Evolutionary conservation across 768 basidiomycete species (phyloP).

Genomic region (Epithele typhae): DNA sequence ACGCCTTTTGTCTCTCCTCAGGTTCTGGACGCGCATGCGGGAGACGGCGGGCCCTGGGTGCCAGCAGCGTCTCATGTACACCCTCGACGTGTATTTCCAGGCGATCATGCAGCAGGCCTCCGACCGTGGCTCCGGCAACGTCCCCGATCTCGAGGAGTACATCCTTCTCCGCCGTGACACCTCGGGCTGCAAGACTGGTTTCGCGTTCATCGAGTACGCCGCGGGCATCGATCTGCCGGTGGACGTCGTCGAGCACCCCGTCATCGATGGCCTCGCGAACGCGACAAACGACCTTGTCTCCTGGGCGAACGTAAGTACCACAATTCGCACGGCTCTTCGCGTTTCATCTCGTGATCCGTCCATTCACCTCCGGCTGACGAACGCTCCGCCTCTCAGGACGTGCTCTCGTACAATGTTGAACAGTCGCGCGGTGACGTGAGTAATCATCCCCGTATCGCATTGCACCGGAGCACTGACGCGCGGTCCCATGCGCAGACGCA

Average conservation of each 20-base stretch:
- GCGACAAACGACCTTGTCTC: constrained; percentile 46
- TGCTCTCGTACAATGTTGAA: constrained; percentile 74
- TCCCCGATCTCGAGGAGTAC: constrained; percentile 46
- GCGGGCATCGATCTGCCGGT: constrained; percentile 48
- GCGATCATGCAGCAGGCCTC: constrained; percentile 29
- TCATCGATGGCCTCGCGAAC: constrained; percentile 41
- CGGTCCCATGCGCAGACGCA: constrained; percentile 35
- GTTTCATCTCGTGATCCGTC: constrained; percentile 3
- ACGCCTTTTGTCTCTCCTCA: constrained; percentile 3
- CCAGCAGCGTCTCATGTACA: constrained; percentile 29
- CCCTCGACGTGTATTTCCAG: constrained; percentile 27
- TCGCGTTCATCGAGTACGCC: constrained; percentile 53
- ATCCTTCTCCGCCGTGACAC: constrained; percentile 50
- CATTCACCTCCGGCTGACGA: constrained; percentile 2
- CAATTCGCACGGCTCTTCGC: too few species aligned
- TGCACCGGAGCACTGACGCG: too few species aligned
- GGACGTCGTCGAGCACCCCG: constrained; percentile 47
- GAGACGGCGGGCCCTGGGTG: constrained; percentile 36
- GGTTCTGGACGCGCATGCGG: constrained; percentile 34
- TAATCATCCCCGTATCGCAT: background rate
- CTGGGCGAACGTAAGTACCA: constrained; percentile 37
- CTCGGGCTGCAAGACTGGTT: constrained; percentile 47
- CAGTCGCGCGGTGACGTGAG: constrained; percentile 52
- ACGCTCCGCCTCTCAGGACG: constrained; percentile 41
- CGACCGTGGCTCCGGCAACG: constrained; percentile 21